These are phyloP conservation scores for Parachaetomium inaequale DNA, from an alignment of 495 filamentous ascomycete species.

Conservation along the genomic window DNA sequence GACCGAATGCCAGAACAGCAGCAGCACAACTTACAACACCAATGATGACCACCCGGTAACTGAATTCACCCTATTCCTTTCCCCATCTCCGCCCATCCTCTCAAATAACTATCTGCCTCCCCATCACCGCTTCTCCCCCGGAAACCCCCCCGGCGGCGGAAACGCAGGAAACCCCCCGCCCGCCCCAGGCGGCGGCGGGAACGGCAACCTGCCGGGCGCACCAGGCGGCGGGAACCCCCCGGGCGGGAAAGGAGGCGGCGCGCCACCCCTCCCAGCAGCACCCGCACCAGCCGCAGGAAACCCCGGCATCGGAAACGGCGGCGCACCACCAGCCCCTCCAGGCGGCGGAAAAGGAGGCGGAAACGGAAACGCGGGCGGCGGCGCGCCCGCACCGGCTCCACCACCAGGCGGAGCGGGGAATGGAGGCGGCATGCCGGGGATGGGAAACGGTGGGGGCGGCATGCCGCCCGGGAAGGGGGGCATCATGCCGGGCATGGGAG, in stretches of 20 bases:
- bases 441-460: conserved; percentile 56
- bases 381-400: neutral
- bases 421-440: conserved; percentile 31
- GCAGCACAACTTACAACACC: neutral
- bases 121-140: conserved; percentile 26
- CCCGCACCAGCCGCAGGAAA: conserved; percentile 48
- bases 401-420: neutral
- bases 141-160: conserved; percentile 40
- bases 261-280: neutral
- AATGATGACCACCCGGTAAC: neutral
- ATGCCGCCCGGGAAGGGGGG: conserved; percentile 10
- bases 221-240: conserved; percentile 31
- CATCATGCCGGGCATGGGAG: conserved; percentile 40
- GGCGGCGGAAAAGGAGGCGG: neutral
- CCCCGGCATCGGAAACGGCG: conserved; percentile 50
- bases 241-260: conserved; percentile 31
- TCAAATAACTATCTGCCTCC: neutral
- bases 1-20: neutral
- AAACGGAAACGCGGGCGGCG: conserved; percentile 3
- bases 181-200: conserved; percentile 10
- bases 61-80: neutral
- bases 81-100: neutral
- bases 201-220: conserved; percentile 10
- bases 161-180: conserved; percentile 21
- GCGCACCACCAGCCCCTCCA: no score